Evolutionary conservation across 129 eudicot genomes (phyloP).

Genomic region (Gnaphalium uliginosum): DNA sequence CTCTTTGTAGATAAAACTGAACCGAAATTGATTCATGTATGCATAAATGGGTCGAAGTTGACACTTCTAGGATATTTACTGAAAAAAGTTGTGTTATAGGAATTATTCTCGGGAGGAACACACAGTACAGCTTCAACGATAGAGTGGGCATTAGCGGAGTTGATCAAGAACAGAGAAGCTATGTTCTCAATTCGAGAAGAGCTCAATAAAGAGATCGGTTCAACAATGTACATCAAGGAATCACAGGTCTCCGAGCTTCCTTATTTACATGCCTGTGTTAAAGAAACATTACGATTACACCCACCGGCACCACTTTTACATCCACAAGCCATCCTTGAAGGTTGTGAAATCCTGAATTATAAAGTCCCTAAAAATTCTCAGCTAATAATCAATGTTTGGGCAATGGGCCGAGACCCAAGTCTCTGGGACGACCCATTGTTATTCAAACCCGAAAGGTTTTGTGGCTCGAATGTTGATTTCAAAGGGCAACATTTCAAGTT

Average conservation of each 20-base stretch:
- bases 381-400: conserved; percentile 56
- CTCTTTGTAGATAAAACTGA: no score
- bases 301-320: conserved; percentile 58
- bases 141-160: conserved; percentile 44
- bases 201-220: conserved; percentile 21
- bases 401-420: conserved; percentile 51
- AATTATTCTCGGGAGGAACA: conserved; percentile 52
- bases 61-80: no score
- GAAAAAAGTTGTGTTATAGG: conserved; percentile 28
- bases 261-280: conserved; percentile 53
- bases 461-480: conserved; percentile 43
- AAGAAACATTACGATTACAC: conserved; percentile 60
- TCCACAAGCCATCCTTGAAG: conserved; percentile 46
- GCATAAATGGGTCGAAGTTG: background rate
- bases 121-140: conserved; percentile 43
- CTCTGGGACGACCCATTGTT: conserved; percentile 50
- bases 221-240: conserved; percentile 37
- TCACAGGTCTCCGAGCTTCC: conserved; percentile 44
- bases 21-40: no score
- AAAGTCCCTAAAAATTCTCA: conserved; percentile 36
- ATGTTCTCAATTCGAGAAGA: conserved; percentile 25
- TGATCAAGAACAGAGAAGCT: conserved; percentile 37
- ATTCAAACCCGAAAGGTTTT: conserved; percentile 54
- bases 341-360: conserved; percentile 33
- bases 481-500: conserved; percentile 59